A percentile compares a stretch with the other conserved stretches of the same genome.
Evolutionary conservation across 768 basidiomycete species (phyloP).

Genomic region (Pleurotus citrinopileatus): DNA sequence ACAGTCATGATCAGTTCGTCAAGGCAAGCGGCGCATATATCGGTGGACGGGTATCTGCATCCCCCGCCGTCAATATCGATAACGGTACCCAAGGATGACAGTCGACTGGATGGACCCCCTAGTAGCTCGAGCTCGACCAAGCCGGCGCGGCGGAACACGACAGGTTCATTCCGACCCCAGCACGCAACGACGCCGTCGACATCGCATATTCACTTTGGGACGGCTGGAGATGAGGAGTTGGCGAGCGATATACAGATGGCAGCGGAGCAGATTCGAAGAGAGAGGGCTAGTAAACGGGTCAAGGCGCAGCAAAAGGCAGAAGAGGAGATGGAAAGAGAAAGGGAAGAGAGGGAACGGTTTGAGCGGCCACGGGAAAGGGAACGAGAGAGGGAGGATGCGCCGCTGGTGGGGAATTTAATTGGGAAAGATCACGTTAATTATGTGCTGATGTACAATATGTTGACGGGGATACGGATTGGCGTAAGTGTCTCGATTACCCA

Average conservation of each 20-base stretch:
- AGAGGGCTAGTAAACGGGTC: conserved; percentile 70
- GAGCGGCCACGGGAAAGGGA: conserved; percentile 16
- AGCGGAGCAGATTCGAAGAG: conserved; percentile 81
- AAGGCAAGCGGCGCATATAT: conserved; percentile 21
- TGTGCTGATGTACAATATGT: conserved; percentile 99
- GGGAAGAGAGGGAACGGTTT: conserved; percentile 28
- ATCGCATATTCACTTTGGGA: conserved; percentile 23
- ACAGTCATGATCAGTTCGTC: conserved; percentile 21
- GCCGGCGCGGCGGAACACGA: conserved; percentile 68
- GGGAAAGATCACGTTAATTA: conserved; percentile 99
- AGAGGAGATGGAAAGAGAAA: conserved; percentile 35
- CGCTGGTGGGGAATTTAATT: conserved; percentile 91
- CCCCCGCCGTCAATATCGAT: conserved; percentile 27
- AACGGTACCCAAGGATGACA: conserved; percentile 17
- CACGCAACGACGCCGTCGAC: conserved; percentile 11
- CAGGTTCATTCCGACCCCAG: conserved; percentile 44
- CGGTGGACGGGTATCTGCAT: conserved; percentile 48
- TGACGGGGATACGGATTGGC: conserved; percentile 95
- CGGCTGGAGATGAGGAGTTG: conserved; percentile 50
- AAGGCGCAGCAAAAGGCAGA: conserved; percentile 64
- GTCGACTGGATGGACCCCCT: conserved; percentile 10
- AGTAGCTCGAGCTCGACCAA: background rate
- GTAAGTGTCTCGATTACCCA: conserved; percentile 42
- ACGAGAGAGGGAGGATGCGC: conserved; percentile 44
- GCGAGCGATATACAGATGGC: conserved; percentile 85